Percentiles rank a stretch among this genome's conserved stretches.
Evolutionary conservation across 1,139 yeast species (phyloP).

Genomic region (Taphrina confusa): DNA sequence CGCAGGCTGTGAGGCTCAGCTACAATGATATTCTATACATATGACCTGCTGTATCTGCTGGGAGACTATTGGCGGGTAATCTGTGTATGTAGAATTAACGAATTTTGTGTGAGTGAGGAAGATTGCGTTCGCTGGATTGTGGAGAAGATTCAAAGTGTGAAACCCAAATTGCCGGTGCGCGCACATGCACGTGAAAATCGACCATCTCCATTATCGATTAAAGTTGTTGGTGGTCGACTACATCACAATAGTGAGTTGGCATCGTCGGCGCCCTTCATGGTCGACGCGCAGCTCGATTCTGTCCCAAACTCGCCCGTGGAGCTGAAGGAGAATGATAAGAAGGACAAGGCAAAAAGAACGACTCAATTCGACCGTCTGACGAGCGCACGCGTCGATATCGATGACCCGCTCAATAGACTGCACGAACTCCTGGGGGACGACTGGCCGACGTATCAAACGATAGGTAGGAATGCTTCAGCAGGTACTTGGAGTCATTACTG

Average conservation of each 20-base stretch:
- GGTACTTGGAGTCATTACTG: neutral
- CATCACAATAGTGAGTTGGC: neutral
- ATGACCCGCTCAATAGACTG: conserved; percentile 29
- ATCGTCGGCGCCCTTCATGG: conserved; percentile 17
- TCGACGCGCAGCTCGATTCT: conserved; percentile 24
- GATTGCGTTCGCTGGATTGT: no score
- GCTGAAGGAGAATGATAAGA: conserved; percentile 11
- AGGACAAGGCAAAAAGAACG: conserved; percentile 21
- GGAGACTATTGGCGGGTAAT: no score
- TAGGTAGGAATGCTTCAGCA: neutral
- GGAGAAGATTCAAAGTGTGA: neutral
- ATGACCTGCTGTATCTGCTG: no score
- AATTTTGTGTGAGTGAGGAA: no score
- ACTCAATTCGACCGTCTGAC: conserved; percentile 9
- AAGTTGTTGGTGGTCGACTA: neutral
- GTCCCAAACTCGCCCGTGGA: conserved; percentile 25
- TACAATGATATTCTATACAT: no score
- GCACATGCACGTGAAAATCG: neutral
- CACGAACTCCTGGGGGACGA: conserved; percentile 21
- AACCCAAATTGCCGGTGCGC: neutral
- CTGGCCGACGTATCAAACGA: conserved; percentile 28
- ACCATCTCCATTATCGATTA: neutral
- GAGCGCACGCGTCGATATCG: conserved; percentile 27
- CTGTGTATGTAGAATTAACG: no score
- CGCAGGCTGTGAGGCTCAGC: no score